phyloP scores from a whole-genome alignment of 129 eudicot genomes.

The Silybum marianum region DNA sequence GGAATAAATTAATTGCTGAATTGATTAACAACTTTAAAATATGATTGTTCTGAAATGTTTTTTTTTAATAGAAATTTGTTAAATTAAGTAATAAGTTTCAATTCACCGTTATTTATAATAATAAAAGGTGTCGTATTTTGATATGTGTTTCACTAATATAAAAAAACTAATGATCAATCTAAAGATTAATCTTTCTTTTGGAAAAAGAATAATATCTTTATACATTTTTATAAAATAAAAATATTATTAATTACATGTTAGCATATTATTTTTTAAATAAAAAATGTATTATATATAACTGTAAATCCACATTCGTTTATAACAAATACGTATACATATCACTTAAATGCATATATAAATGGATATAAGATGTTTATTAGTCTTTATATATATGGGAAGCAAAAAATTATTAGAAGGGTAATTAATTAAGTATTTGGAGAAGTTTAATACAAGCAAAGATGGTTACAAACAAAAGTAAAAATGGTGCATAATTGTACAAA shows the following conservation, averaged over 20 bases:
- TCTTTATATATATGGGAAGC: not conserved
- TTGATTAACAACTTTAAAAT: too few species aligned
- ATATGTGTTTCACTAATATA: too few species aligned
- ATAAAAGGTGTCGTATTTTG: too few species aligned
- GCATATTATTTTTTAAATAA: too few species aligned
- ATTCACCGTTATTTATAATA: too few species aligned
- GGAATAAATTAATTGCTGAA: too few species aligned
- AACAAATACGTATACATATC: not conserved
- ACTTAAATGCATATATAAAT: not conserved
- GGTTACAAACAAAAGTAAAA: not conserved
- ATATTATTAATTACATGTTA: not conserved
- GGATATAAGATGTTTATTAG: not conserved
- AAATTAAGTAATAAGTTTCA: too few species aligned
- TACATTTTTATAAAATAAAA: not conserved
- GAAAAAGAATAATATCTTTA: too few species aligned
- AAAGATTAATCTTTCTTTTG: too few species aligned
- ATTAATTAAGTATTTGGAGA: not conserved
- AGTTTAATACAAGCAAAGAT: not conserved
- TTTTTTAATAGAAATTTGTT: too few species aligned
- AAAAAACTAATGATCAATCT: not conserved
- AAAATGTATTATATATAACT: not conserved
- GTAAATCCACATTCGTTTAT: not conserved
- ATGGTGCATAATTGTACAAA: not conserved
- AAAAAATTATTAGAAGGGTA: not conserved
- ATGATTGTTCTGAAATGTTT: too few species aligned